phyloP scores from a whole-genome alignment of 2,329 filamentous ascomycete genomes.

The Berkeleyomyces basicola region DNA sequence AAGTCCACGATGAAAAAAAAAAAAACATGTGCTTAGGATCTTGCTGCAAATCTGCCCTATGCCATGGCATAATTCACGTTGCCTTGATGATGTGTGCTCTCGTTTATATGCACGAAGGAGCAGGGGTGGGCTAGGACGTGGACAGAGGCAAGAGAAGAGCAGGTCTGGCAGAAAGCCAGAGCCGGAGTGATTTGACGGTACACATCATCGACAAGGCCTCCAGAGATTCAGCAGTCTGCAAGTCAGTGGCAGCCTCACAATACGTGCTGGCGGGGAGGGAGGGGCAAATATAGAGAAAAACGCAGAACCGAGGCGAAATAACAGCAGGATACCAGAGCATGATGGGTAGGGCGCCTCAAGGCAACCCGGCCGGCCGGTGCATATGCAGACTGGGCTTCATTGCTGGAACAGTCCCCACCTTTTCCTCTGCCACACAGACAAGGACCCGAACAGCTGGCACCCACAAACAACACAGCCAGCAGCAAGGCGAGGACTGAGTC shows the following conservation, averaged over 20 bases:
- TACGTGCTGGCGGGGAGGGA: neutral
- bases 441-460: too few relatives aligned
- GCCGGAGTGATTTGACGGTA: neutral
- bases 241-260: neutral
- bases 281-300: neutral
- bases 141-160: neutral
- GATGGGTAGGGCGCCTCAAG: neutral
- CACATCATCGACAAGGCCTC: neutral
- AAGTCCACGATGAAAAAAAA: neutral
- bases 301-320: neutral
- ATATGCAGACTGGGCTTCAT: neutral
- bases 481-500: too few relatives aligned
- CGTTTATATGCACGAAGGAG: neutral
- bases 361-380: neutral
- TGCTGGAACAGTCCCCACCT: neutral
- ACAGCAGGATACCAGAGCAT: neutral
- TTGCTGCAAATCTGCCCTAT: neutral
- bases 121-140: neutral
- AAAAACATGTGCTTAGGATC: neutral
- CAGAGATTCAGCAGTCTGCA: neutral
- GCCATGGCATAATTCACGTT: neutral
- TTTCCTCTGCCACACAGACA: neutral
- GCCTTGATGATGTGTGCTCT: slow-evolving; percentile 1
- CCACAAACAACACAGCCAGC: too few relatives aligned
- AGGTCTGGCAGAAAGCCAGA: neutral